These are phyloP conservation scores for Wallacemonas collosoma DNA, from an alignment of 208 protist genomes.

Conservation along the genomic window DNA sequence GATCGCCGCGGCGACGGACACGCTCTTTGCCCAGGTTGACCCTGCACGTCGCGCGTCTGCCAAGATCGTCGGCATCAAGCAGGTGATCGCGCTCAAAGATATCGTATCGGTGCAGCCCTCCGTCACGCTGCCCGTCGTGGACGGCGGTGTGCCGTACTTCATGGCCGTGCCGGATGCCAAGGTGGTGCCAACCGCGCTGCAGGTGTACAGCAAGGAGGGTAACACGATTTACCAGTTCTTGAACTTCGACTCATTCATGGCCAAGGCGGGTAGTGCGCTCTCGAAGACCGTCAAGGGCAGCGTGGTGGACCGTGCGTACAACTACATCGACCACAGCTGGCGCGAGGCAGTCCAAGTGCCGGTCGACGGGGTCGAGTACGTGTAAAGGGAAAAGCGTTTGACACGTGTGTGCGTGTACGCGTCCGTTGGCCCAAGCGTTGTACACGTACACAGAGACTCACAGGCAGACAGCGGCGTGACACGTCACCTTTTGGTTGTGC, in stretches of 20 bases:
- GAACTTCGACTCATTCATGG: constrained; percentile 57
- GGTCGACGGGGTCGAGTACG: constrained; percentile 65
- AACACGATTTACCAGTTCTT: constrained; percentile 80
- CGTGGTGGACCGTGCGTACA: constrained; percentile 72
- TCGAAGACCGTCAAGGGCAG: constrained; percentile 50
- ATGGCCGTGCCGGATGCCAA: constrained; percentile 50
- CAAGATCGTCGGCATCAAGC: constrained; percentile 37
- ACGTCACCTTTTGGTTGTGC: background rate
- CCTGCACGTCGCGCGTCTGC: constrained; percentile 22
- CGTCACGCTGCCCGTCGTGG: constrained; percentile 59
- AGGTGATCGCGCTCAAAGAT: constrained; percentile 55
- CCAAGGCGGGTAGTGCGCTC: constrained; percentile 43
- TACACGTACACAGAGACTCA: constrained; percentile 4
- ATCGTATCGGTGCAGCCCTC: constrained; percentile 68
- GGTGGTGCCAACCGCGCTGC: constrained; percentile 70
- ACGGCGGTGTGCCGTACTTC: constrained; percentile 63
- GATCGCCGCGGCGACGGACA: constrained; percentile 36
- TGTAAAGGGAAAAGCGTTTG: constrained; percentile 1
- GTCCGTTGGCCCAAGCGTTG: background rate
- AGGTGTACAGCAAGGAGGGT: constrained; percentile 59
- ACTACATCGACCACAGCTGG: constrained; percentile 89
- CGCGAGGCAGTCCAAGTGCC: constrained; percentile 59
- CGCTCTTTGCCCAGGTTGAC: constrained; percentile 28
- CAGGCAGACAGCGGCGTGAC: no score
- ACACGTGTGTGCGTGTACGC: no score